Evolutionary conservation across 164 flowering plant genomes (phyloP).

Genomic region (Santalum album): DNA sequence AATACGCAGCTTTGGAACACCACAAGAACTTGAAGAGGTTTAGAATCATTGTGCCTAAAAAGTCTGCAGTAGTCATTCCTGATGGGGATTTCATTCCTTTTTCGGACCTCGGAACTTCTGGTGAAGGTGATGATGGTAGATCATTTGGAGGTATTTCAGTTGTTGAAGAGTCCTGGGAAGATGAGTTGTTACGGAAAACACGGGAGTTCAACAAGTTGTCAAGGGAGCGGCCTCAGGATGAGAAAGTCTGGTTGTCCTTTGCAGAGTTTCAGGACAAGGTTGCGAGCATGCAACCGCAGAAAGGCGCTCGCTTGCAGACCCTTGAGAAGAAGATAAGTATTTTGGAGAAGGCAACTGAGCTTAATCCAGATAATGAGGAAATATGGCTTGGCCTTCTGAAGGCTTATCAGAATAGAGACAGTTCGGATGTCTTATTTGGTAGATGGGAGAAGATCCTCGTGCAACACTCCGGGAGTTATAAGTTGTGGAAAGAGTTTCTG

Average conservation of each 20-base stretch:
- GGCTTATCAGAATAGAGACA: conserved; percentile 71
- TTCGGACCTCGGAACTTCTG: conserved; percentile 13
- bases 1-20: conserved; percentile 60
- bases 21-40: conserved; percentile 60
- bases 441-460: conserved; percentile 78
- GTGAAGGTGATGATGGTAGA: conserved; percentile 17
- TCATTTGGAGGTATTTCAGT: conserved; percentile 8
- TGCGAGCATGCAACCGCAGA: conserved; percentile 68
- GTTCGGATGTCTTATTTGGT: conserved; percentile 48
- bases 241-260: conserved; percentile 70
- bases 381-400: conserved; percentile 63
- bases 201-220: conserved; percentile 63
- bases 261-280: conserved; percentile 85
- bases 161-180: conserved; percentile 91
- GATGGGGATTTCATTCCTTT: conserved; percentile 61
- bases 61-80: conserved; percentile 1
- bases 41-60: conserved; percentile 27
- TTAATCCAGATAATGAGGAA: conserved; percentile 81
- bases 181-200: conserved; percentile 61
- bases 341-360: conserved; percentile 78
- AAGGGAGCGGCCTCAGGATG: conserved; percentile 77
- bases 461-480: conserved; percentile 71
- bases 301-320: conserved; percentile 87
- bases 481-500: conserved; percentile 84
- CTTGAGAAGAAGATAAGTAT: conserved; percentile 93